These are phyloP conservation scores for Antrodiella citrinella DNA, from an alignment of 768 basidiomycete genomes.

Conservation along the genomic window DNA sequence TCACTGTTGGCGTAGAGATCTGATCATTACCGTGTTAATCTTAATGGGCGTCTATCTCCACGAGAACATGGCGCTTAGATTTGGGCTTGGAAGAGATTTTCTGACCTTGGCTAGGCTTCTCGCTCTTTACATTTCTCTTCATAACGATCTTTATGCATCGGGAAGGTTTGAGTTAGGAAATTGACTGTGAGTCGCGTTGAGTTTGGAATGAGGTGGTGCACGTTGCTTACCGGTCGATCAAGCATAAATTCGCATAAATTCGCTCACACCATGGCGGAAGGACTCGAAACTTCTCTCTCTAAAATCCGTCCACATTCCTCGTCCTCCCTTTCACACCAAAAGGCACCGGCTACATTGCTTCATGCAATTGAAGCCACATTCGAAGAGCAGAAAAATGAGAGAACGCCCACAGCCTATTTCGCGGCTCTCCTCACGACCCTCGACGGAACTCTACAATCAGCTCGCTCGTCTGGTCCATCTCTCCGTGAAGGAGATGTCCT, in stretches of 20 bases:
- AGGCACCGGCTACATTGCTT: constrained; percentile 80
- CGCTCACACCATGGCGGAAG: constrained; percentile 24
- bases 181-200: no score
- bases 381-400: constrained; percentile 57
- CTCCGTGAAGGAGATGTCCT: constrained; percentile 66
- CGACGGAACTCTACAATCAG: constrained; percentile 65
- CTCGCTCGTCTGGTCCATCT: constrained; percentile 25
- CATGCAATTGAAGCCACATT: constrained; percentile 78
- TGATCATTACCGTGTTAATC: no score
- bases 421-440: constrained; percentile 84
- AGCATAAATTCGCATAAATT: neutral
- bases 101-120: no score
- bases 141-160: no score
- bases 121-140: no score
- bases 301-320: constrained; percentile 85
- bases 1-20: no score
- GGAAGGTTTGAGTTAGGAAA: no score
- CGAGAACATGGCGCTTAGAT: no score
- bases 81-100: no score
- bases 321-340: constrained; percentile 80
- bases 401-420: constrained; percentile 86
- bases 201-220: no score
- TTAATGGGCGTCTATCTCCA: no score
- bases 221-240: no score
- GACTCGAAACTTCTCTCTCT: constrained; percentile 50